A percentile compares a stretch with the other conserved stretches of the same genome.
phyloP scores from a whole-genome alignment of 495 filamentous ascomycete species.

The Thermothielavioides terrestris region DNA sequence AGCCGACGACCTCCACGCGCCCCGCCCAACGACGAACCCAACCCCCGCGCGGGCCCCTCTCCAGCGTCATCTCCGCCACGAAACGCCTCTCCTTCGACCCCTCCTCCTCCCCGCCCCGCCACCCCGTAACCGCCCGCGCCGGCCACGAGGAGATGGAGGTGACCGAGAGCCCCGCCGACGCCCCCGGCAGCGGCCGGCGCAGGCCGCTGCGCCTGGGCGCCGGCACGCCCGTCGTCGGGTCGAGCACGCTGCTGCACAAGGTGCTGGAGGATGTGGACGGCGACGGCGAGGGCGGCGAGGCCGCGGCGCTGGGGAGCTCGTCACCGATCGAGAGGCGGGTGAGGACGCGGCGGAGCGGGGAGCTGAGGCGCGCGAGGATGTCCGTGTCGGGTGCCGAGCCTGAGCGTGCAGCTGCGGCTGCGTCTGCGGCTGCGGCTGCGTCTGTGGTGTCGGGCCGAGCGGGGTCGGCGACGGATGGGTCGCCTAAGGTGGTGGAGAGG shows the following conservation, averaged over 20 bases:
- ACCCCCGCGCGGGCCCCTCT: conserved; percentile 1
- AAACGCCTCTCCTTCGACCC: conserved; percentile 4
- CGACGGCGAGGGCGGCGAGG: conserved; percentile 3
- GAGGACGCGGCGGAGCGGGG: conserved; percentile 17
- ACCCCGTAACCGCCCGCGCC: not conserved
- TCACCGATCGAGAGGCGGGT: conserved; percentile 33
- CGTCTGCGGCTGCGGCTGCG: not conserved
- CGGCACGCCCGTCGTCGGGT: conserved; percentile 18
- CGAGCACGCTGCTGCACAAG: conserved; percentile 22
- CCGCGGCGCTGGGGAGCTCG: conserved; percentile 18
- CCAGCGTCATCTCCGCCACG: conserved; percentile 9
- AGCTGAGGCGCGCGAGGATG: not conserved
- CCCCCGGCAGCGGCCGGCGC: conserved; percentile 38
- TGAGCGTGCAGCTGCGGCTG: not conserved
- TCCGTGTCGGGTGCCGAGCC: not conserved
- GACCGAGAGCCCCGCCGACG: conserved; percentile 39
- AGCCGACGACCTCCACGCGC: not conserved
- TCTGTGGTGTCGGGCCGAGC: too few species aligned
- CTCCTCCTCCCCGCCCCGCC: conserved; percentile 3
- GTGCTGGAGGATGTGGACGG: conserved; percentile 23
- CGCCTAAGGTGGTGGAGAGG: not conserved
- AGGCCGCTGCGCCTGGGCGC: conserved; percentile 23
- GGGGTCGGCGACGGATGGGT: too few species aligned
- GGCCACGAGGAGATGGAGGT: conserved; percentile 30
- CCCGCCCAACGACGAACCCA: not conserved